Conservation (phyloP, 139 green algal genomes). For the Micractinium conductrix region DNA sequence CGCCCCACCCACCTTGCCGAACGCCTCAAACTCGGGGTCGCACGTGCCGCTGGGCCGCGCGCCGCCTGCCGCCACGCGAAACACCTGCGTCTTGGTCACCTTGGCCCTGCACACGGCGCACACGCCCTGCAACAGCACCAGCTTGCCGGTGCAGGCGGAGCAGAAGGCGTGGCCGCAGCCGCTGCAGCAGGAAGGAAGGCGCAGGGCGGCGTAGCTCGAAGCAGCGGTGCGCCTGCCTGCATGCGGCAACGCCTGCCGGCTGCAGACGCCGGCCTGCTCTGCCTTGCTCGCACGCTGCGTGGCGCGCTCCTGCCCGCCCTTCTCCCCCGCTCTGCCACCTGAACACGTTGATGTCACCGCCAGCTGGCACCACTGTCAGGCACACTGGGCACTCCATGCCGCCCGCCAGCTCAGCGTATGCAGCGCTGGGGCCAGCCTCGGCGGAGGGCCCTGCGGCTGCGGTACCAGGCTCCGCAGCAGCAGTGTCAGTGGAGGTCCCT, state of each 20-base stretch:
- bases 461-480: background rate
- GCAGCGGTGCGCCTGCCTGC: too few species aligned
- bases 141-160: conserved; percentile 48
- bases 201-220: too few species aligned
- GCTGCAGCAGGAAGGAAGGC: background rate
- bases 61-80: conserved; percentile 34
- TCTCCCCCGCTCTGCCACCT: background rate
- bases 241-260: too few species aligned
- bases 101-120: conserved; percentile 46
- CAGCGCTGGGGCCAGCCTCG: background rate
- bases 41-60: background rate
- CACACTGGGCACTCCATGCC: conserved; percentile 51
- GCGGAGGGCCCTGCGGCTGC: background rate
- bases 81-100: conserved; percentile 24
- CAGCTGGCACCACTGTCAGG: conserved; percentile 7
- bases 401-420: background rate
- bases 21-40: conserved; percentile 12
- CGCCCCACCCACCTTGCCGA: conserved; percentile 5
- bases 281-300: background rate
- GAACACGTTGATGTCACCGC: conserved; percentile 42
- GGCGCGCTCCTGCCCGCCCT: background rate
- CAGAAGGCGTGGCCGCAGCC: conserved; percentile 69
- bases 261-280: too few species aligned
- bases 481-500: background rate
- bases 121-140: conserved; percentile 25